Evolutionary conservation across 2,329 filamentous ascomycete species (phyloP), one percentile per base, ranked within the genome.

Genomic region (Dactylonectria macrodidyma): DNA sequence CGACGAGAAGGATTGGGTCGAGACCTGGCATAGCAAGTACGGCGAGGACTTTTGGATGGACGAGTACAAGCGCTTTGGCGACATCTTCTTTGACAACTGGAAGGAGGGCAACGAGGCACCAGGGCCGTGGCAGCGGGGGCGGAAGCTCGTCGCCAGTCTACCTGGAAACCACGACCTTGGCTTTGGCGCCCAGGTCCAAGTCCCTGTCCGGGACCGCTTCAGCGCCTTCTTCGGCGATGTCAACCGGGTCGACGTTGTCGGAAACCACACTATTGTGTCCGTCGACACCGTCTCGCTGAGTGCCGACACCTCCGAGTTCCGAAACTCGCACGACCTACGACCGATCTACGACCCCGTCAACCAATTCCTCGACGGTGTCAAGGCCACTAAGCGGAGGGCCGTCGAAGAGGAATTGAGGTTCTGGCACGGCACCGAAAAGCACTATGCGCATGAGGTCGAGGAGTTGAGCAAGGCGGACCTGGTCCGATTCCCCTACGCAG

Each of bases 151-250:
- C 60, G 90, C 93, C 19, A 95, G 92, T 77, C 78, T 99, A 65
- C 96, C 96, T 0, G 96, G 96, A 2, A 99, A 99, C 76, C 96
- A 99, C 78, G 96, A 99, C 78, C 81, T 98, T 47, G 96, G 96
- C 0, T 97, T 98, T 77, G 95, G 94, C 3, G 90, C 90, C 24
- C 93, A 95, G 51, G 91, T 99, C 55, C 94, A 97, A 78, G 78
- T 92, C 9, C 86, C 92, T 0, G 94, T 97, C 38, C 89, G 95
- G 59, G 87, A 96, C 75, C 87, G 96, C 16, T 99, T 98, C 79
- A 89, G 92, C 76, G 90, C 92, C 3, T 97, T 92, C 78, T 98
- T 99, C 81, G 96, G 96, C 5, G 92, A 96, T 62, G 89, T 91
- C n/a, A 98, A 98, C 80, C 88, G 94, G 9, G 91, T 99, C 22